Evolutionary conservation across 352 stramenopile species (phyloP).

Genomic region (Globisporangium echinulatum): DNA sequence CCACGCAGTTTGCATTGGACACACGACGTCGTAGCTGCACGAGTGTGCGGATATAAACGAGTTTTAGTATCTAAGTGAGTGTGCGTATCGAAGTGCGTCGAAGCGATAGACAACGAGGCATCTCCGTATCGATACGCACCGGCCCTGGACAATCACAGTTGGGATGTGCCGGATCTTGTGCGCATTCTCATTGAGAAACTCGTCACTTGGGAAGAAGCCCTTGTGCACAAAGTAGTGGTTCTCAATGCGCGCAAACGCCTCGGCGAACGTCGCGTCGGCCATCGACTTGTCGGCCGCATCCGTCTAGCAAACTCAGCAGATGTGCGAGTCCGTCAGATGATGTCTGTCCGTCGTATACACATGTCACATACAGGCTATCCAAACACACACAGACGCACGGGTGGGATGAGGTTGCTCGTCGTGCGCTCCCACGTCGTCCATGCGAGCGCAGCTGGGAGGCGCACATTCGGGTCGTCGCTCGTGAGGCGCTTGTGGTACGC

Average conservation of each 20-base stretch:
- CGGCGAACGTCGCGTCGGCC: constrained; percentile 73
- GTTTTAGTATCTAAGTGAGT: neutral
- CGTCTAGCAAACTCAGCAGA: constrained; percentile 11
- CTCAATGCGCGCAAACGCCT: constrained; percentile 91
- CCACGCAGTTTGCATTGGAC: constrained; percentile 81
- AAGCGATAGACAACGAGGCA: neutral
- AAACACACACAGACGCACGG: constrained; percentile 20
- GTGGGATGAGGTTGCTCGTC: constrained; percentile 77
- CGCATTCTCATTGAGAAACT: constrained; percentile 86
- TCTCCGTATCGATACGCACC: constrained; percentile 19
- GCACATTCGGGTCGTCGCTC: constrained; percentile 79
- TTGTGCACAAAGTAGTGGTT: constrained; percentile 92
- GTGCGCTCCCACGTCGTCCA: constrained; percentile 92
- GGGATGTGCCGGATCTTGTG: constrained; percentile 91
- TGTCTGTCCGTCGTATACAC: neutral
- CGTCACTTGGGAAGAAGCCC: constrained; percentile 84
- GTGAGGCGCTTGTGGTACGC: constrained; percentile 87
- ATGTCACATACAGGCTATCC: neutral
- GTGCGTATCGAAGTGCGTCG: neutral
- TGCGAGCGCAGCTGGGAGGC: constrained; percentile 71
- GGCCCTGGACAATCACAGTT: constrained; percentile 88
- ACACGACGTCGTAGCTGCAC: constrained; percentile 83
- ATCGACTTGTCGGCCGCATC: constrained; percentile 75
- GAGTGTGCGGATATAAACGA: too few species aligned
- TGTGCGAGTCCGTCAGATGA: neutral